phyloP scores from a whole-genome alignment of 768 basidiomycete genomes.

The Cyclocybe aegerita region DNA sequence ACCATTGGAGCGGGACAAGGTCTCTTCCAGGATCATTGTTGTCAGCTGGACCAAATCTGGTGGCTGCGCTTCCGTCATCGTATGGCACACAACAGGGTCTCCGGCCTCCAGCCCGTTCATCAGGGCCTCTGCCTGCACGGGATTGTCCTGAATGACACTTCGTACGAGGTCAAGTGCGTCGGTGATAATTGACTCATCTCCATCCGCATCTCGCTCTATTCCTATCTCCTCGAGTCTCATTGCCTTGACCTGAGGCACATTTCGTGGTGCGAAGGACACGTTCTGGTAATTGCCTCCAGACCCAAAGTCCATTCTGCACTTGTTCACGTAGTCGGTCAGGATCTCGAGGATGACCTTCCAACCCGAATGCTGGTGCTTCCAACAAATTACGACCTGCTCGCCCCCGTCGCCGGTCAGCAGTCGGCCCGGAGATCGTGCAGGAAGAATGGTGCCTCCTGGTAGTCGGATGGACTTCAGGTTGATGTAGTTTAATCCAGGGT shows the following conservation, averaged over 20 bases:
- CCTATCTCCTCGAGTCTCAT: slow-evolving; percentile 69
- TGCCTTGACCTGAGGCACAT: slow-evolving; percentile 34
- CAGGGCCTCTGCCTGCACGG: slow-evolving; percentile 59
- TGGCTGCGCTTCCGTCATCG: slow-evolving; percentile 50
- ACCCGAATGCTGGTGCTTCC: slow-evolving; percentile 82
- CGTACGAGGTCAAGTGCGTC: slow-evolving; percentile 80
- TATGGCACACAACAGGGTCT: slow-evolving; percentile 50
- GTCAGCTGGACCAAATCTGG: slow-evolving; percentile 79
- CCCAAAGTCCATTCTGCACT: slow-evolving; percentile 44
- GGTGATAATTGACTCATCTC: slow-evolving; percentile 65
- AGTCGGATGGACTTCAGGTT: slow-evolving; percentile 68
- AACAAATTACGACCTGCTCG: slow-evolving; percentile 69
- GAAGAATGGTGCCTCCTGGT: slow-evolving; percentile 75
- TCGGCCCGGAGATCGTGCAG: slow-evolving; percentile 63
- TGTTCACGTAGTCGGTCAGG: slow-evolving; percentile 71
- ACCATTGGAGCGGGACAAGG: slow-evolving; percentile 55
- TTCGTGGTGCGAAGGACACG: slow-evolving; percentile 51
- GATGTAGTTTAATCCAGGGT: slow-evolving; percentile 55
- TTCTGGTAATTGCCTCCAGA: slow-evolving; percentile 46
- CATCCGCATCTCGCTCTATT: slow-evolving; percentile 61
- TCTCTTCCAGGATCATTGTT: slow-evolving; percentile 79
- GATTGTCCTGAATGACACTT: slow-evolving; percentile 72
- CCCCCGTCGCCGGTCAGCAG: slow-evolving; percentile 72
- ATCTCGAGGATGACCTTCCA: slow-evolving; percentile 88
- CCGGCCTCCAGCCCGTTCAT: slow-evolving; percentile 67